Base-by-base conservation (phyloP, 2,329 filamentous ascomycete species). In the Emmonsiellopsis sp. region DNA sequence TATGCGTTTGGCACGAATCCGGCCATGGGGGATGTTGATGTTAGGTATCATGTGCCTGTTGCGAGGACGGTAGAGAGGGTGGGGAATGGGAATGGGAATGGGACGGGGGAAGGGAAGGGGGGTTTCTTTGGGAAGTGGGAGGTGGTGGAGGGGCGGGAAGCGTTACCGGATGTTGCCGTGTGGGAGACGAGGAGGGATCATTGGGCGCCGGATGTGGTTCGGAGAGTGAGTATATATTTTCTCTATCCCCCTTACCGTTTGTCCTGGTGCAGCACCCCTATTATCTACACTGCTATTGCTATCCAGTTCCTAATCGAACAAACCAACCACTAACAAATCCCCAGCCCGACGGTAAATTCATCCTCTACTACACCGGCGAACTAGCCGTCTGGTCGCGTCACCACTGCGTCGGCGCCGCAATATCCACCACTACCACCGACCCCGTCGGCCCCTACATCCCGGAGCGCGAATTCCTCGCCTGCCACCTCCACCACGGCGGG, bases 181-280 rank as follows among this genome's bases (percentile, higher is more conserved):
- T 85, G 82, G 81, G 77, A 77, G 31, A 73, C 67, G 6, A 73
- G 73, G 5, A 61, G 63, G 10, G 75, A 80, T 53, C 78, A 77
- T 14, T 84, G 81, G 81, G 82, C 82, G 0, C 82, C 81, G 8
- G 81, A 83, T 62, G 77, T 84, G 6, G 72, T 75, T 7, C 69
- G 69, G 51, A 66, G 81, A 31, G 67, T 70, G 60, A 57, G 65
- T 59, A 17, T 37, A 14, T n/a, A 13, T 36, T 39, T 31, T 33
- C 43, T 9, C 3, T 39, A 10, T 39, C 13, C 13, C 13, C 36
- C 9, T 39, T 39, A 39, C 9, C 9, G 2, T 4, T 39, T 39
- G 36, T n/a, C 36, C 2, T 39, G 9, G 36, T 10, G 36, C 13
- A 27, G 21, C 5, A 27, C 21, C 3, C 21, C 21, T 5, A 27